Percentiles rank a stretch among this genome's conserved stretches.
phyloP scores from a whole-genome alignment of 2,329 filamentous ascomycete genomes.

The Byssochlamys sp. region DNA sequence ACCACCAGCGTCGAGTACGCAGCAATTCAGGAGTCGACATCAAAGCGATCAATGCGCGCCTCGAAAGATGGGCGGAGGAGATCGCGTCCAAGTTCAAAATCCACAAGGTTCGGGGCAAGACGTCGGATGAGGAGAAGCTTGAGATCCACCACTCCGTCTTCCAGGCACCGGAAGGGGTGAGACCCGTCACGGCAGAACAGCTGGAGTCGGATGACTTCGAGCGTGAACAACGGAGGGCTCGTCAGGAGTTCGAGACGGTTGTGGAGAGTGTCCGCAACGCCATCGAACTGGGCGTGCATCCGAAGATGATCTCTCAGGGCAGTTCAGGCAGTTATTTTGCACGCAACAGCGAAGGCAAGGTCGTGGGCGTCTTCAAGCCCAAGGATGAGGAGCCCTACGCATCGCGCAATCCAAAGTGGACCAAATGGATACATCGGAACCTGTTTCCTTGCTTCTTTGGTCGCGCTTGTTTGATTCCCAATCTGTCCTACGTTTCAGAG shows the following conservation, averaged over 20 bases:
- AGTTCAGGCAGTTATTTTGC: constrained; percentile 98
- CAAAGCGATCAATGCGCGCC: constrained; percentile 90
- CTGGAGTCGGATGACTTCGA: constrained; percentile 53
- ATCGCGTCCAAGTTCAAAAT: constrained; percentile 96
- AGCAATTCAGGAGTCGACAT: constrained; percentile 84
- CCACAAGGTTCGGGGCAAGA: constrained; percentile 61
- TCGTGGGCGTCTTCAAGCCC: constrained; percentile 95
- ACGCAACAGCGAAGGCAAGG: constrained; percentile 78
- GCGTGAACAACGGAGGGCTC: constrained; percentile 55
- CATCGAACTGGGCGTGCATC: constrained; percentile 83
- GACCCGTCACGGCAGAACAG: constrained; percentile 66
- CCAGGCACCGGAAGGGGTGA: constrained; percentile 77
- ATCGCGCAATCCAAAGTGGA: constrained; percentile 96
- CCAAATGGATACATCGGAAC: constrained; percentile 98
- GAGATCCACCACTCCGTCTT: constrained; percentile 98
- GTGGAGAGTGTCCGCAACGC: constrained; percentile 83
- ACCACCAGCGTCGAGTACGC: constrained; percentile 43
- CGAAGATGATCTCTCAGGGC: constrained; percentile 90
- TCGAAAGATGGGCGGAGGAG: constrained; percentile 95
- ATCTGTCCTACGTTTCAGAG: constrained; percentile 94
- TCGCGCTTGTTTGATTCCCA: constrained; percentile 87
- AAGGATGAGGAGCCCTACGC: constrained; percentile 98
- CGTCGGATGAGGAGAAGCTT: constrained; percentile 69
- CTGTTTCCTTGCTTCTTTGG: constrained; percentile 96
- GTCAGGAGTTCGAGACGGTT: constrained; percentile 72